Percentiles rank a stretch among this genome's conserved stretches.
Conservation (phyloP, 768 basidiomycete genomes). For the Suillus ampliporus region DNA sequence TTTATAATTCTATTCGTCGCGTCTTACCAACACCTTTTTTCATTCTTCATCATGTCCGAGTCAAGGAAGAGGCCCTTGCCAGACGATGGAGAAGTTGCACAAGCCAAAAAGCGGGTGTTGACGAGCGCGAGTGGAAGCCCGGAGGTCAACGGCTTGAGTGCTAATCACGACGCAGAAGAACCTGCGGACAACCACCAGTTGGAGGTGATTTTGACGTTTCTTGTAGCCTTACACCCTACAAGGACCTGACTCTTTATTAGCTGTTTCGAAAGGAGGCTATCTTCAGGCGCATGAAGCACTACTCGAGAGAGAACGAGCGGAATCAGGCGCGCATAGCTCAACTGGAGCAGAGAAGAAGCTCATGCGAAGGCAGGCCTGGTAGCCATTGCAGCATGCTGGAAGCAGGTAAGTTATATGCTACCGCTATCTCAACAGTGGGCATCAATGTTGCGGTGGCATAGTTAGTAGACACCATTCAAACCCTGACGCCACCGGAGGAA, state of each 20-base stretch:
- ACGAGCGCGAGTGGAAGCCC: slow-evolving; percentile 57
- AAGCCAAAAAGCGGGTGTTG: slow-evolving; percentile 63
- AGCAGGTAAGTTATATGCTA: slow-evolving; percentile 56
- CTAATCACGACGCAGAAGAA: slow-evolving; percentile 41
- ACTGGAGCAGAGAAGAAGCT: slow-evolving; percentile 67
- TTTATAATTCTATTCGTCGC: slow-evolving; percentile 16
- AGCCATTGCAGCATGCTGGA: slow-evolving; percentile 82
- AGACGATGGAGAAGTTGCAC: slow-evolving; percentile 53
- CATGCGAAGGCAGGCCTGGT: slow-evolving; percentile 74
- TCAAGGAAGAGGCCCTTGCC: slow-evolving; percentile 64
- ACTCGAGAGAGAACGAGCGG: slow-evolving; percentile 75
- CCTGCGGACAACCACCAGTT: slow-evolving; percentile 60
- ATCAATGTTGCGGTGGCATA: slow-evolving; percentile 33
- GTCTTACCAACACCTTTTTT: slow-evolving; percentile 17
- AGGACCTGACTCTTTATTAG: slow-evolving; percentile 43
- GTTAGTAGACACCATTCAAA: slow-evolving; percentile 71
- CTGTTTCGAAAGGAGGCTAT: slow-evolving; percentile 88
- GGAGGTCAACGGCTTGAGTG: slow-evolving; percentile 53
- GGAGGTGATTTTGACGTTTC: slow-evolving; percentile 54
- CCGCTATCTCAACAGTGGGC: slow-evolving; percentile 7
- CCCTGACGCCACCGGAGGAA: slow-evolving; percentile 59
- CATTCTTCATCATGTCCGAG: slow-evolving; percentile 46
- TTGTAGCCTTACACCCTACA: not conserved
- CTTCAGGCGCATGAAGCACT: slow-evolving; percentile 83
- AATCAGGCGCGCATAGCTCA: slow-evolving; percentile 63